These are phyloP conservation scores for Microthyrium microscopicum DNA, from an alignment of 2,329 filamentous ascomycete genomes.

Conservation along the genomic window DNA sequence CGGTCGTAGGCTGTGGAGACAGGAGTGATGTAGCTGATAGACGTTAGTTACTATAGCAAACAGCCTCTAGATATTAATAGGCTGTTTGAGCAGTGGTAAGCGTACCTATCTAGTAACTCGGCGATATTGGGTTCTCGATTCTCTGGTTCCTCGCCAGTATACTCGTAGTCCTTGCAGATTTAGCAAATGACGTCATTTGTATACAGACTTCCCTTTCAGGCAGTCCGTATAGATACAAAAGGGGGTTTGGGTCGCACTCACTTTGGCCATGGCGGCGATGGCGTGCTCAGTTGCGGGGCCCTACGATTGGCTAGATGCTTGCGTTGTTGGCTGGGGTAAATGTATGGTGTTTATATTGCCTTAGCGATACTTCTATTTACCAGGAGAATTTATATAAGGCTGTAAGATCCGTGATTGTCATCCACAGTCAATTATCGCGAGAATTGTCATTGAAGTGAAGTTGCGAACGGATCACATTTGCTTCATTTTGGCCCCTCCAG, in stretches of 20 bases:
- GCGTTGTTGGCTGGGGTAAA: neutral
- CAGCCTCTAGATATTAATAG: neutral
- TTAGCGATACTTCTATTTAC: neutral
- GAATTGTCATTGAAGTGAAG: neutral
- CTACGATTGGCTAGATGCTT: conserved; percentile 4
- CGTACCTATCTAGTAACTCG: conserved; percentile 27
- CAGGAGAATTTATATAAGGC: neutral
- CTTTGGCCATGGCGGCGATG: conserved; percentile 6
- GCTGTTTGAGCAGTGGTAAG: conserved; percentile 2
- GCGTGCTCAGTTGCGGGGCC: conserved; percentile 8
- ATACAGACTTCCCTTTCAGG: neutral
- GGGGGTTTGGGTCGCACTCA: conserved; percentile 1
- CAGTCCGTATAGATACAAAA: neutral
- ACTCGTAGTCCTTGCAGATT: conserved; percentile 13
- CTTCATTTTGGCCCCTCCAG: neutral
- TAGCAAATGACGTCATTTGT: neutral
- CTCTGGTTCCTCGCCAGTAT: conserved; percentile 28
- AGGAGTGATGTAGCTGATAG: conserved; percentile 34
- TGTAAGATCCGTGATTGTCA: neutral
- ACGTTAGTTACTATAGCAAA: neutral
- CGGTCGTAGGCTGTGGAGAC: conserved; percentile 35
- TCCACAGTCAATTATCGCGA: neutral
- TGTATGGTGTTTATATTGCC: neutral
- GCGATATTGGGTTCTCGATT: conserved; percentile 31
- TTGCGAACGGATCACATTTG: neutral